phyloP scores from a whole-genome alignment of 306 rosid genomes.

The Rosa multiflora region DNA sequence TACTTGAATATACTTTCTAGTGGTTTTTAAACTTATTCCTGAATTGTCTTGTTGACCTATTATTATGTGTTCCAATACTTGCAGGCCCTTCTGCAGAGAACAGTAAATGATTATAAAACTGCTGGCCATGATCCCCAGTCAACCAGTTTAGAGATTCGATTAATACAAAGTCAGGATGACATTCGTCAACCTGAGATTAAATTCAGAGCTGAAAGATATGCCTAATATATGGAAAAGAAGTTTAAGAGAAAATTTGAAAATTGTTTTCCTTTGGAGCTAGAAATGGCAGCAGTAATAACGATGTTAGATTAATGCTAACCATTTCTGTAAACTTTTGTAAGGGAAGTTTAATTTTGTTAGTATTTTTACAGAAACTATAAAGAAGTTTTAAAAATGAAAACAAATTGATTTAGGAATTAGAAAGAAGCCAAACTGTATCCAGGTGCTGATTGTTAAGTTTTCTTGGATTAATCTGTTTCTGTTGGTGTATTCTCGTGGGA shows the following conservation, averaged over 20 bases:
- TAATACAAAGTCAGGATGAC: constrained; percentile 79
- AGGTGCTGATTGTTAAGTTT: neutral
- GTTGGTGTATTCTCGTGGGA: neutral
- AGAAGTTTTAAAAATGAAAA: neutral
- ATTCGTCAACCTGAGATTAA: constrained; percentile 55
- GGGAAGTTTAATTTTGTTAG: neutral
- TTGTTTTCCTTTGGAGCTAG: neutral
- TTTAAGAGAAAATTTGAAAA: neutral
- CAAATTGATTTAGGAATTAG: neutral
- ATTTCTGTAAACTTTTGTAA: neutral
- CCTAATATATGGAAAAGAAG: constrained; percentile 21
- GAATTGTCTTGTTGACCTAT: too few species aligned
- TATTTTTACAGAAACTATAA: neutral
- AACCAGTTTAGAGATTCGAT: constrained; percentile 67
- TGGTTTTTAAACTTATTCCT: too few species aligned
- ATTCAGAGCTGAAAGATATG: constrained; percentile 56
- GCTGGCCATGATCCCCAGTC: constrained; percentile 72
- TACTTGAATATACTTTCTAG: too few species aligned
- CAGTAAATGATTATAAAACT: too few species aligned
- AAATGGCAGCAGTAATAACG: neutral
- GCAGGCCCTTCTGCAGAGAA: too few species aligned
- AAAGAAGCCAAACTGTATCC: neutral
- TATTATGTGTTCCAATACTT: too few species aligned
- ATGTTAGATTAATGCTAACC: neutral
- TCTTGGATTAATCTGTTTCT: neutral